Evolutionary conservation across 1,284 basidiomycete genomes (phyloP).

Genomic region (Cryptococcus sp.): DNA sequence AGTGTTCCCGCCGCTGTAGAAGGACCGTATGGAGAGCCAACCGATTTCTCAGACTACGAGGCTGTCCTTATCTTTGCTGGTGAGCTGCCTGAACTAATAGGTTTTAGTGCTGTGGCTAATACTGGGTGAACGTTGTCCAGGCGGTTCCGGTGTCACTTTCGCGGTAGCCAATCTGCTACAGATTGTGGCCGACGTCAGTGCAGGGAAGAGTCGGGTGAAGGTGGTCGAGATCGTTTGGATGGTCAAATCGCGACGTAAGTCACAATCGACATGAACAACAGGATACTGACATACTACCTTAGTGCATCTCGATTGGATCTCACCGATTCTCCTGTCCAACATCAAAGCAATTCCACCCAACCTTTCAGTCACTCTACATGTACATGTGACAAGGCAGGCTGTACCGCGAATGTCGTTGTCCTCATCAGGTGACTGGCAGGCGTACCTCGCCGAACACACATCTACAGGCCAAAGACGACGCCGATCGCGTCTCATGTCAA

Average conservation of each 20-base stretch:
- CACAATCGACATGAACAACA: not conserved
- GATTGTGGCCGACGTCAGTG: slow-evolving; percentile 28
- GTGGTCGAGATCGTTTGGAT: slow-evolving; percentile 43
- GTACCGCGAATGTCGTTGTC: slow-evolving; percentile 13
- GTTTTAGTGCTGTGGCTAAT: not conserved
- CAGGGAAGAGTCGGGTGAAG: slow-evolving; percentile 32
- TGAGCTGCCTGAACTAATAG: slow-evolving; percentile 10
- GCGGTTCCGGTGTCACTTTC: slow-evolving; percentile 48
- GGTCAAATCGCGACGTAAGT: slow-evolving; percentile 31
- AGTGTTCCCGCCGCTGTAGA: slow-evolving; percentile 39
- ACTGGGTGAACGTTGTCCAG: slow-evolving; percentile 9
- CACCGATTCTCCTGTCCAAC: slow-evolving; percentile 24
- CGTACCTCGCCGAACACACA: slow-evolving; percentile 15
- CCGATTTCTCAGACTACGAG: slow-evolving; percentile 28
- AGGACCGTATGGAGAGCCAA: slow-evolving; percentile 43
- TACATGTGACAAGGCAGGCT: slow-evolving; percentile 31
- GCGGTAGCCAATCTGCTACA: slow-evolving; percentile 36
- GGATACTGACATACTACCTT: not conserved
- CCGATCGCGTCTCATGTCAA: slow-evolving; percentile 24
- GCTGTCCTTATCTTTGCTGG: slow-evolving; percentile 44
- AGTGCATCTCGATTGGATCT: slow-evolving; percentile 39
- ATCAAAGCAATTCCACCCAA: slow-evolving; percentile 18
- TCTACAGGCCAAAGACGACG: slow-evolving; percentile 4
- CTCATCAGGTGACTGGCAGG: slow-evolving; percentile 12
- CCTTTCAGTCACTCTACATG: slow-evolving; percentile 23